phyloP scores from a whole-genome alignment of 2,329 filamentous ascomycete genomes.

The Sporothrix pseudoabietina region DNA sequence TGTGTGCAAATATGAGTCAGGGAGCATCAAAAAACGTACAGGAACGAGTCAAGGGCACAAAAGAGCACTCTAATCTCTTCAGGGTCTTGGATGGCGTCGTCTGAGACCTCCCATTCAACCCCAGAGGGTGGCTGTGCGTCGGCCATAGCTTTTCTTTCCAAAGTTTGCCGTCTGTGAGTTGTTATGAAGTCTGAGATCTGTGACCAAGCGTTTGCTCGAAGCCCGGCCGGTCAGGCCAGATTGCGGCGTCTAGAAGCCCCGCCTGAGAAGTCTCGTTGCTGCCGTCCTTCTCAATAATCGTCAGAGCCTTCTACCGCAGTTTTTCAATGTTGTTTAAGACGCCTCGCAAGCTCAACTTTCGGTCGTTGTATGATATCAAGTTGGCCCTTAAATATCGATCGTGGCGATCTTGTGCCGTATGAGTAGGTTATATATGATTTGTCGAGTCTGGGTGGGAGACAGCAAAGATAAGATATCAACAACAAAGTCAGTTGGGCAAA shows the following conservation, averaged over 20 bases:
- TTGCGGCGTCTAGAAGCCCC: background rate
- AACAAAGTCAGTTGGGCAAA: background rate
- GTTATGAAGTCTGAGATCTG: background rate
- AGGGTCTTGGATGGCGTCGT: conserved; percentile 54
- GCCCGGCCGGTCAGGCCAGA: background rate
- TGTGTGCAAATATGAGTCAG: background rate
- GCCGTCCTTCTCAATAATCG: background rate
- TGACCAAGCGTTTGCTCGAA: background rate
- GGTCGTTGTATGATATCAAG: background rate
- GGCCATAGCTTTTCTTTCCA: background rate
- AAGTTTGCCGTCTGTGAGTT: no score
- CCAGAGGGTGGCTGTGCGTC: background rate
- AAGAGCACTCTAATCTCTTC: conserved; percentile 82
- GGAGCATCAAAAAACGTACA: conserved; percentile 58
- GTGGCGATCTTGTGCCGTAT: background rate
- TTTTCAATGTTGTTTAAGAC: background rate
- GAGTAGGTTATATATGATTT: background rate
- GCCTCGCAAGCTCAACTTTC: background rate
- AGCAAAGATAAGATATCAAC: background rate
- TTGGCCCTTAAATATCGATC: background rate
- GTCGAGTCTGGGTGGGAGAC: background rate
- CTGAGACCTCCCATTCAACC: conserved; percentile 30
- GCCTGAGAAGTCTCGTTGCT: background rate
- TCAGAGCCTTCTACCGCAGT: background rate
- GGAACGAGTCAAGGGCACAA: conserved; percentile 83